phyloP scores from a whole-genome alignment of 208 protist genomes.

The Phytomonas serpens region DNA sequence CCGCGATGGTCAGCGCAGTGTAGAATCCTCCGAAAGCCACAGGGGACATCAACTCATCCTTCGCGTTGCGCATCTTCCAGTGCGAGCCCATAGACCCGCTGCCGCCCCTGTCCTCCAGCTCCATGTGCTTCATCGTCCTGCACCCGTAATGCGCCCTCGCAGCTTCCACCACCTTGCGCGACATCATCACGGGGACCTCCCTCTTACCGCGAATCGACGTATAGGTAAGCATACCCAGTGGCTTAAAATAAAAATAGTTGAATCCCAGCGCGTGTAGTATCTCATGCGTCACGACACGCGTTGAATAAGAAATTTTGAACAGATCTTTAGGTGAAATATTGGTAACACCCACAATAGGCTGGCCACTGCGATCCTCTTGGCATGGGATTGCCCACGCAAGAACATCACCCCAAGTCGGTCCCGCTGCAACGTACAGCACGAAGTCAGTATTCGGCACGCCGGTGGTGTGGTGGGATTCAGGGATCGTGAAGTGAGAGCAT shows the following conservation, averaged over 20 bases:
- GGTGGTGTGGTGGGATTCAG: conserved; percentile 19
- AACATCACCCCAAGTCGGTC: conserved; percentile 10
- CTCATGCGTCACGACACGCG: conserved; percentile 56
- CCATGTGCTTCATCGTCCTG: conserved; percentile 30
- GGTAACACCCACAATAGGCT: conserved; percentile 30
- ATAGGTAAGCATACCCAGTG: neutral
- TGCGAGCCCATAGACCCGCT: conserved; percentile 44
- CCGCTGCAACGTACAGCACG: conserved; percentile 56
- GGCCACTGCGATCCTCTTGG: conserved; percentile 10
- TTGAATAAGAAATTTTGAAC: neutral
- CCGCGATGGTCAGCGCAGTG: conserved; percentile 69
- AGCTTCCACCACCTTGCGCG: conserved; percentile 21
- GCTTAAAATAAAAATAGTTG: conserved; percentile 11
- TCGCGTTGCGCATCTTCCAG: conserved; percentile 79
- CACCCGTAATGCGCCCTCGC: conserved; percentile 66
- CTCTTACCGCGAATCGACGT: conserved; percentile 33
- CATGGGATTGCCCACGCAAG: conserved; percentile 45
- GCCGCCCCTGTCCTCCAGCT: conserved; percentile 67
- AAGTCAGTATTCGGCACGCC: conserved; percentile 47
- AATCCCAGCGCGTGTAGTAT: conserved; percentile 86
- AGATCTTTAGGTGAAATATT: conserved; percentile 42
- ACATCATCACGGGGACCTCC: conserved; percentile 18
- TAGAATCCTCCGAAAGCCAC: conserved; percentile 23
- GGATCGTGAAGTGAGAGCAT: conserved; percentile 19
- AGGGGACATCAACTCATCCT: conserved; percentile 80